phyloP scores from a whole-genome alignment of 176 grass and related monocot genomes.

The Elymus sibiricus region DNA sequence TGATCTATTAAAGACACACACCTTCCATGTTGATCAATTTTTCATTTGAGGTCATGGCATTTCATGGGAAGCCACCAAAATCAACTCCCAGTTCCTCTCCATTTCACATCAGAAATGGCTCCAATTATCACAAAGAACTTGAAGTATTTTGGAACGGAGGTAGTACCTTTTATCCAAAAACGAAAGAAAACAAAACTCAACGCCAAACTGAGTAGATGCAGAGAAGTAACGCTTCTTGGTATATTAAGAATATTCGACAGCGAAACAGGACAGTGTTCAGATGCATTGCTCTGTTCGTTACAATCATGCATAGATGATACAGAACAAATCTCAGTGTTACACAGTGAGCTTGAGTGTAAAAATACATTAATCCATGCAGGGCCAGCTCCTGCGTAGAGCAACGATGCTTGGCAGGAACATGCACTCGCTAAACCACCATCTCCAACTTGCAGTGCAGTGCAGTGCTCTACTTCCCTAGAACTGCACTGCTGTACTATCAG shows the following conservation, averaged over 20 bases:
- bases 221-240: not conserved
- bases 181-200: no score
- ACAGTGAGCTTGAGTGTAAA: not conserved
- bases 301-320: not conserved
- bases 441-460: constrained; percentile 5
- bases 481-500: not conserved
- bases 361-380: constrained; percentile 14
- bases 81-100: no score
- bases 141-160: no score
- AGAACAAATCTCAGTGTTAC: not conserved
- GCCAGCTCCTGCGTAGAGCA: not conserved
- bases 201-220: not conserved
- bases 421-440: not conserved
- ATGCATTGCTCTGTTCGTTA: not conserved
- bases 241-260: not conserved
- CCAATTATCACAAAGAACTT: no score
- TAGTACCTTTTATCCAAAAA: no score
- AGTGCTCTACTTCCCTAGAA: not conserved
- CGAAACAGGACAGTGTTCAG: not conserved
- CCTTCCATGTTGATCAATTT: no score
- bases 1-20: not conserved
- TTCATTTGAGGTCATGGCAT: no score
- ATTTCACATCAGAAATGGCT: no score
- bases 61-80: no score
- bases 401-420: not conserved